Conservation (phyloP, 2,329 filamentous ascomycete genomes). For the Colletotrichum sp. region DNA sequence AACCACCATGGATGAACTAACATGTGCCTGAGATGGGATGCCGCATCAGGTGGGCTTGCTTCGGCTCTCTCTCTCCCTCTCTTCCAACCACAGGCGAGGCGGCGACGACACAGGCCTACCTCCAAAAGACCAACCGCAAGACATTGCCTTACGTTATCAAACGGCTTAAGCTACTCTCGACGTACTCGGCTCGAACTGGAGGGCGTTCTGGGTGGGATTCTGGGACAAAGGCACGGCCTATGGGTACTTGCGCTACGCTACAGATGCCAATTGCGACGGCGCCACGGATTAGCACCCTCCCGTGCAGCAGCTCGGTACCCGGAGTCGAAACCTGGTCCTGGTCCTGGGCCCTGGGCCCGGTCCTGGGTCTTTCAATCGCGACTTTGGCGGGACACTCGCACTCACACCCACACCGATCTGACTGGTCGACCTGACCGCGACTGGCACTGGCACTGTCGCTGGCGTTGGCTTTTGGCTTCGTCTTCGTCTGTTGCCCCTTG, state of each 20-base stretch:
- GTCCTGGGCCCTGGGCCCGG: background rate
- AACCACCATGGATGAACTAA: background rate
- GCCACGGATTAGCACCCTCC: conserved; percentile 13
- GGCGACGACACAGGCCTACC: background rate
- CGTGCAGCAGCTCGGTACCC: conserved; percentile 11
- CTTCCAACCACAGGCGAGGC: background rate
- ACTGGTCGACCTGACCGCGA: background rate
- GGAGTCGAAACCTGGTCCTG: conserved; percentile 7
- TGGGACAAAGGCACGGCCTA: background rate
- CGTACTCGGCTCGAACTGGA: background rate
- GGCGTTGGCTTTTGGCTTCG: background rate
- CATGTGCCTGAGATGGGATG: background rate
- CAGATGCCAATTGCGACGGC: background rate
- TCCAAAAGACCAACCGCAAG: background rate
- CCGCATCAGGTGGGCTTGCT: background rate
- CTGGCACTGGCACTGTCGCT: background rate
- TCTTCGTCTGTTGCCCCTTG: background rate
- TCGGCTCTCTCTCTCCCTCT: background rate
- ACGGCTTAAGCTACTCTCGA: background rate
- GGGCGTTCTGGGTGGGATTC: background rate
- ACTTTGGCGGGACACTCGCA: background rate
- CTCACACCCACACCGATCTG: background rate
- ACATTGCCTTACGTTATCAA: background rate
- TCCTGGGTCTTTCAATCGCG: background rate
- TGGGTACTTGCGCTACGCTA: background rate